Evolutionary conservation across 140 eudicot genomes (phyloP).

Genomic region (Flaveria floridana): DNA sequence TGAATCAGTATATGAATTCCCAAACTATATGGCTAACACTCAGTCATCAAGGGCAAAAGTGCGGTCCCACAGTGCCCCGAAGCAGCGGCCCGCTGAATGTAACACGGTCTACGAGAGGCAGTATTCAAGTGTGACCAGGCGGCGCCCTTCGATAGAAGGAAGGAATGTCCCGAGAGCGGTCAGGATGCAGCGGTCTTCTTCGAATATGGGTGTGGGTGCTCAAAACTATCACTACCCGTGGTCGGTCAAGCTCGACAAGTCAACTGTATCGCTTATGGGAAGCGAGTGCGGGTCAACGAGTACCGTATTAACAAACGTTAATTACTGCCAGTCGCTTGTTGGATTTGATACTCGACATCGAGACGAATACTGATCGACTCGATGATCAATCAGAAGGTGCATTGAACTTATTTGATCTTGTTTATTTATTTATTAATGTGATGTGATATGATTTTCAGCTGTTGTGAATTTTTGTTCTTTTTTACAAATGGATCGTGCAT

Average conservation of each 20-base stretch:
- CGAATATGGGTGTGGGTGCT: constrained; percentile 63
- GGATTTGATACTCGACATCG: constrained; percentile 46
- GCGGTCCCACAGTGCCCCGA: constrained; percentile 87
- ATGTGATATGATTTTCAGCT: background rate
- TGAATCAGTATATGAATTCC: constrained; percentile 68
- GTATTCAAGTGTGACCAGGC: constrained; percentile 47
- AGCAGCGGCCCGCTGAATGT: constrained; percentile 61
- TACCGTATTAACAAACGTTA: constrained; percentile 56
- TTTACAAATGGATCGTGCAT: background rate
- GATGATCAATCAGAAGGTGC: constrained; percentile 7
- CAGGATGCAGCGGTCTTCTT: constrained; percentile 84
- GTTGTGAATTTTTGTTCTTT: background rate
- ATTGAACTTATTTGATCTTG: background rate
- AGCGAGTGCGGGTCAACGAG: constrained; percentile 91
- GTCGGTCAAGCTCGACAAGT: constrained; percentile 83
- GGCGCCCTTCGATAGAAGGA: constrained; percentile 79
- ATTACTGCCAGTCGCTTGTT: constrained; percentile 77
- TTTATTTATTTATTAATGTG: background rate
- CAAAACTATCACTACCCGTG: constrained; percentile 79
- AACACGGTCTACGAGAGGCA: constrained; percentile 48
- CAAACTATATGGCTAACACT: constrained; percentile 93
- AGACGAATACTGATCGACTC: constrained; percentile 23
- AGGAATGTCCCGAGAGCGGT: constrained; percentile 78
- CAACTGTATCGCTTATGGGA: constrained; percentile 62
- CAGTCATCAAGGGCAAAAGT: constrained; percentile 83